Conservation (phyloP, 2,329 filamentous ascomycete genomes). For the Epichloe uncinata region DNA sequence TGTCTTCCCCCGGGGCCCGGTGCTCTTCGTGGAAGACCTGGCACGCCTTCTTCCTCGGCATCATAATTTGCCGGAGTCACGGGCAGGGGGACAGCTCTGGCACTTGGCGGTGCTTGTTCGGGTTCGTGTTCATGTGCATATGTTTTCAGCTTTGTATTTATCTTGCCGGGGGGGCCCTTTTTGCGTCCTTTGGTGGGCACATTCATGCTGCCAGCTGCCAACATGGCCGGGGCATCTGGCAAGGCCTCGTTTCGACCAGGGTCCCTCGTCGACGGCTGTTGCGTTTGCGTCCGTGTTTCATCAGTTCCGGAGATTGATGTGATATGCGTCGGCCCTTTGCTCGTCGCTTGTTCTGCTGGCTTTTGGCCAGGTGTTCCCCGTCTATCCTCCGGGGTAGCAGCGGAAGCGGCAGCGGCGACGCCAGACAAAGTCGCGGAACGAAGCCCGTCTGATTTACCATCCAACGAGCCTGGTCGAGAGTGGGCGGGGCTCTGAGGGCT, state of each 20-base stretch:
- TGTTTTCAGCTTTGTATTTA: background rate
- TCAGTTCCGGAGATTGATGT: conserved; percentile 1
- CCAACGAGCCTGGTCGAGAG: conserved; percentile 36
- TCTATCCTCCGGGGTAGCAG: conserved; percentile 22
- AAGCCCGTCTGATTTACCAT: conserved; percentile 26
- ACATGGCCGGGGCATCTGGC: background rate
- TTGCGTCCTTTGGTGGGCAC: background rate
- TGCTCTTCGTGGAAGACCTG: conserved; percentile 21
- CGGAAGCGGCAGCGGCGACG: conserved; percentile 20
- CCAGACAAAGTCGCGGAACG: conserved; percentile 28
- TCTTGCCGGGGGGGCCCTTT: background rate
- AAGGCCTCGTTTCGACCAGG: background rate
- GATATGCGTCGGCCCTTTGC: background rate
- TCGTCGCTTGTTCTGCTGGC: background rate
- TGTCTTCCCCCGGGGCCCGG: conserved; percentile 13
- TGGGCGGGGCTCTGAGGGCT: conserved; percentile 30
- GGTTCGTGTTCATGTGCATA: background rate
- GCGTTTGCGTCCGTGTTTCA: background rate
- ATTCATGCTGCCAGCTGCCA: background rate
- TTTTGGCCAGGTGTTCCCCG: background rate
- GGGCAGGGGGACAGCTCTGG: background rate
- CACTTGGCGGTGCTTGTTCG: background rate
- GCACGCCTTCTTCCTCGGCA: conserved; percentile 17
- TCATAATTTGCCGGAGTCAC: conserved; percentile 12
- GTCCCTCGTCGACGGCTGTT: background rate